Percentiles rank a stretch among this genome's conserved stretches.
phyloP scores from a whole-genome alignment of 495 filamentous ascomycete species.

The Filosporella fistucella region DNA sequence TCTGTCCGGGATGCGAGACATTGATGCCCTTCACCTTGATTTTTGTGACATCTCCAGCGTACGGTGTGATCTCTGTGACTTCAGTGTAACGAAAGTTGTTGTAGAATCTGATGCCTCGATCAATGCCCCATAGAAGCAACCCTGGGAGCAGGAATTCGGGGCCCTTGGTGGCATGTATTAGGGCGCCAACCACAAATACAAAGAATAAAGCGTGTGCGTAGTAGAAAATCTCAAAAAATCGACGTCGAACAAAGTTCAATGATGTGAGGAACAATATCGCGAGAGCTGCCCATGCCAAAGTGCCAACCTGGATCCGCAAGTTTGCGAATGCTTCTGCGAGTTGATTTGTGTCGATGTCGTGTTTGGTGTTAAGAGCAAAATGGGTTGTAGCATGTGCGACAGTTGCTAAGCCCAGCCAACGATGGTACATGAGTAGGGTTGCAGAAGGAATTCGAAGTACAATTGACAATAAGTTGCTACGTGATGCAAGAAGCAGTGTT shows the following conservation, averaged over 20 bases:
- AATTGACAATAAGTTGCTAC: constrained; percentile 13
- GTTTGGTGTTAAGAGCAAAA: constrained; percentile 15
- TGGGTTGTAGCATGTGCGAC: constrained; percentile 18
- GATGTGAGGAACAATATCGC: constrained; percentile 12
- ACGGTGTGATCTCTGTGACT: constrained; percentile 2
- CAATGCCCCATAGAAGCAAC: constrained; percentile 15
- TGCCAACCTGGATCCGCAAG: constrained; percentile 10
- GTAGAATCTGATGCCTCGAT: constrained; percentile 14
- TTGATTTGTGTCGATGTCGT: constrained; percentile 14
- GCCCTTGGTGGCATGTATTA: constrained; percentile 15
- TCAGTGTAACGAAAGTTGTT: constrained; percentile 10
- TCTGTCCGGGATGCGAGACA: constrained; percentile 9
- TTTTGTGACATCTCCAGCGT: constrained; percentile 17
- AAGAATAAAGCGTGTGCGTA: constrained; percentile 21
- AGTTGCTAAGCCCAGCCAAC: constrained; percentile 15
- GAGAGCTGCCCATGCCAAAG: constrained; percentile 10
- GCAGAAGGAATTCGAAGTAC: constrained; percentile 14
- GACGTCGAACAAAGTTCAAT: constrained; percentile 3
- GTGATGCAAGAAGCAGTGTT: constrained; percentile 19
- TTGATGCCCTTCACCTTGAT: constrained; percentile 8
- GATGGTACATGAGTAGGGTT: constrained; percentile 16
- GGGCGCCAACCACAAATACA: constrained; percentile 15
- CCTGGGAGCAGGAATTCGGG: constrained; percentile 21
- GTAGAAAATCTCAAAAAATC: constrained; percentile 21
- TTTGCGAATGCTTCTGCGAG: constrained; percentile 4